Conservation (phyloP, 768 basidiomycete genomes). For the Mycena crocata region DNA sequence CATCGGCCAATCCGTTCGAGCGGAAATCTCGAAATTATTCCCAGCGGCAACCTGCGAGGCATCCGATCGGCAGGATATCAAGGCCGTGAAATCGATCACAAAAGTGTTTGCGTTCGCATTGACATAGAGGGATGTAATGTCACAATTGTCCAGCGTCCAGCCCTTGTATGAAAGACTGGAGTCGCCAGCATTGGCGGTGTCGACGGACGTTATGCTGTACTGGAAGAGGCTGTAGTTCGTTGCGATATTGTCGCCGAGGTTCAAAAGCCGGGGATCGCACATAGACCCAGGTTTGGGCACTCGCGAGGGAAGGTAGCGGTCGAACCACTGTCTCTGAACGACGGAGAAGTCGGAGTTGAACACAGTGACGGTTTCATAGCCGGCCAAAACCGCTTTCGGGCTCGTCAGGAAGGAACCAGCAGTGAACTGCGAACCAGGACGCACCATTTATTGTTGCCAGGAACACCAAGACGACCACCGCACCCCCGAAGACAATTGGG, state of each 20-base stretch:
- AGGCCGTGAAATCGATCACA: conserved; percentile 35
- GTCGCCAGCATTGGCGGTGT: conserved; percentile 37
- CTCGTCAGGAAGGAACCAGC: no score
- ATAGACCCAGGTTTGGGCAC: conserved; percentile 37
- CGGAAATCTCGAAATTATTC: conserved; percentile 27
- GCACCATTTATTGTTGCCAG: not conserved
- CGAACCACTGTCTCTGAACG: conserved; percentile 39
- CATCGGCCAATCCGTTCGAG: conserved; percentile 32
- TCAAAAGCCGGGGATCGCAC: conserved; percentile 41
- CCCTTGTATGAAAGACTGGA: conserved; percentile 39
- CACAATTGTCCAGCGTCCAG: conserved; percentile 39
- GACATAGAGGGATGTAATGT: conserved; percentile 37
- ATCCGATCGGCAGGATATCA: conserved; percentile 32
- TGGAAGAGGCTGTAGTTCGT: conserved; percentile 43
- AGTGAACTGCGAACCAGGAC: no score
- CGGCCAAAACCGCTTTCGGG: conserved; percentile 37
- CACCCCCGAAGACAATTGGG: not conserved
- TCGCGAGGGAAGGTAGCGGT: conserved; percentile 36
- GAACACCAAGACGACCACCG: not conserved
- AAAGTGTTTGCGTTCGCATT: conserved; percentile 22
- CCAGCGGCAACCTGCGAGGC: not conserved
- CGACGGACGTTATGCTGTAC: conserved; percentile 37
- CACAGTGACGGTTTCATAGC: conserved; percentile 40
- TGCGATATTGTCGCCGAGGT: conserved; percentile 40
- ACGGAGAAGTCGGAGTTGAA: conserved; percentile 41